Evolutionary conservation across 345 rosid species (phyloP).

Genomic region (Aquilaria yunnanensis): DNA sequence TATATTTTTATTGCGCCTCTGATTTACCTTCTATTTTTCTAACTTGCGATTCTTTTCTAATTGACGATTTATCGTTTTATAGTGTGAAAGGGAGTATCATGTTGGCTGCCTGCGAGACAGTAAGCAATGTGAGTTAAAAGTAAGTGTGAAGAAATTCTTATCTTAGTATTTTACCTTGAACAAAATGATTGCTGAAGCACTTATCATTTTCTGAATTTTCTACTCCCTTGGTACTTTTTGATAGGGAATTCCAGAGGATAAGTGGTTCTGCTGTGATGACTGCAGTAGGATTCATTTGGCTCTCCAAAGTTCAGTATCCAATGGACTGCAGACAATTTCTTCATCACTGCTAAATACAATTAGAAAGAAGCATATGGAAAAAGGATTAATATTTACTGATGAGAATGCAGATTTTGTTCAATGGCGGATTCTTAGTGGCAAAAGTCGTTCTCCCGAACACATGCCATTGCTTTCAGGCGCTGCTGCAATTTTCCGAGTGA

Average conservation of each 20-base stretch:
- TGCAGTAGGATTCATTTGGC: constrained; percentile 61
- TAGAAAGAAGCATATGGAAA: constrained; percentile 58
- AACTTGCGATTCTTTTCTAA: constrained; percentile 15
- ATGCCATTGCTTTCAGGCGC: constrained; percentile 71
- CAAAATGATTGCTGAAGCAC: constrained; percentile 10
- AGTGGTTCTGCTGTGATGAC: constrained; percentile 88
- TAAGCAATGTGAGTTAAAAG: constrained; percentile 74
- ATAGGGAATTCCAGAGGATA: constrained; percentile 77
- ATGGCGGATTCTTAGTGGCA: constrained; percentile 82
- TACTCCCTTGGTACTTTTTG: background rate
- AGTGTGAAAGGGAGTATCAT: constrained; percentile 98
- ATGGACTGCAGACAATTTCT: constrained; percentile 53
- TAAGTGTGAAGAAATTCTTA: constrained; percentile 29
- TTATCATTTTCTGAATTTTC: constrained; percentile 9
- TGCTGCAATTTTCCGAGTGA: constrained; percentile 84
- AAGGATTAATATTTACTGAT: constrained; percentile 43
- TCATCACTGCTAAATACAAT: constrained; percentile 44
- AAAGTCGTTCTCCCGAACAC: constrained; percentile 63
- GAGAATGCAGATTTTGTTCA: constrained; percentile 38
- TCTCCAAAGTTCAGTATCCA: constrained; percentile 54
- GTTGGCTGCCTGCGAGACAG: constrained; percentile 85
- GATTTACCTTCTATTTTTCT: constrained; percentile 2
- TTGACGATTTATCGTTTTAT: constrained; percentile 16
- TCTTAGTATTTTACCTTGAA: background rate
- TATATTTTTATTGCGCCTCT: background rate